Percentiles rank a stretch among this genome's conserved stretches.
Conservation (phyloP, 148 eudicot species). For the Rhododendron ferrugineum region DNA sequence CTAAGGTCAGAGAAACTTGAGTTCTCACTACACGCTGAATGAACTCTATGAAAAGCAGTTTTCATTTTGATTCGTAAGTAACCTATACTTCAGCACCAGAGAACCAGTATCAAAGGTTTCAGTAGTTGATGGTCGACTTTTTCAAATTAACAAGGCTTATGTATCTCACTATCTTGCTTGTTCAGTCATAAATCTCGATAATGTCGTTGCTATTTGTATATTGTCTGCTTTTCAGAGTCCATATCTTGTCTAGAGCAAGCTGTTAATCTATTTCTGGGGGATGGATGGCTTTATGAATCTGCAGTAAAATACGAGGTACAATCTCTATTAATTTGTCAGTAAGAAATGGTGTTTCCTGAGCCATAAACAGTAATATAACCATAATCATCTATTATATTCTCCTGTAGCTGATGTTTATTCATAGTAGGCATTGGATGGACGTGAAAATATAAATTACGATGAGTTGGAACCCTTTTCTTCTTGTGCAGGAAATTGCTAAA, state of each 20-base stretch:
- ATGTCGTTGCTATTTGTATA: neutral
- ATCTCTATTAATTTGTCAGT: neutral
- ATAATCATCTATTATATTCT: neutral
- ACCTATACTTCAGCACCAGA: neutral
- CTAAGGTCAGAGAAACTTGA: neutral
- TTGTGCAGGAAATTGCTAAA: slow-evolving; percentile 65
- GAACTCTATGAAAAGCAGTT: neutral
- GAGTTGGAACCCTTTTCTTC: slow-evolving; percentile 4
- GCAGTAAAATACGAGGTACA: slow-evolving; percentile 83
- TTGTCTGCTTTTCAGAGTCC: slow-evolving; percentile 30
- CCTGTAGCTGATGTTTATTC: neutral
- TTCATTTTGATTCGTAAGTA: neutral
- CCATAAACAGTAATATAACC: neutral
- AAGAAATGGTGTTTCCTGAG: neutral
- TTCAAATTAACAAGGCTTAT: neutral
- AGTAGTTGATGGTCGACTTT: neutral
- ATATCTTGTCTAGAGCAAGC: slow-evolving; percentile 70
- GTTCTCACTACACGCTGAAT: neutral
- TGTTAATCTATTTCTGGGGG: slow-evolving; percentile 55
- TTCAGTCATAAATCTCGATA: neutral
- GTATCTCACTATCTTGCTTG: neutral
- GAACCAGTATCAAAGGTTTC: neutral
- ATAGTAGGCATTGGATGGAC: neutral
- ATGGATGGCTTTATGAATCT: slow-evolving; percentile 73
- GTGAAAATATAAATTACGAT: neutral